phyloP scores from a whole-genome alignment of 306 rosid genomes.

The Prinsepia uniflora region DNA sequence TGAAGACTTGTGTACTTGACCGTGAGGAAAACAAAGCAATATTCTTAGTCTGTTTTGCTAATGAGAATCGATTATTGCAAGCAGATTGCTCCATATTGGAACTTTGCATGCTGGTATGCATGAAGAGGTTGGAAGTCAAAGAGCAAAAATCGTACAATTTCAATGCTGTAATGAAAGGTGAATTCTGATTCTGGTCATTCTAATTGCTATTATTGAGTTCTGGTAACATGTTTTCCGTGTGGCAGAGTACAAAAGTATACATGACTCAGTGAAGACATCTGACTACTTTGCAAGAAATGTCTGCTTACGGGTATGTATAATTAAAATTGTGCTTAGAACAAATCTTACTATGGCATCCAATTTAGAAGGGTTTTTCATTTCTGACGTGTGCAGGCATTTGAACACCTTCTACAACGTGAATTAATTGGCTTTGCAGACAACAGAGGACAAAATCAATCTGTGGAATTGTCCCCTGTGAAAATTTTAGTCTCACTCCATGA shows the following conservation, averaged over 20 bases:
- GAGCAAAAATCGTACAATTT: conserved; percentile 83
- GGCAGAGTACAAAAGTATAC: conserved; percentile 74
- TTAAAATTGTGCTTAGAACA: conserved; percentile 12
- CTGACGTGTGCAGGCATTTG: conserved; percentile 69
- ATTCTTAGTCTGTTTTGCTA: not conserved
- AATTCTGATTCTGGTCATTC: conserved; percentile 21
- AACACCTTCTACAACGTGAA: conserved; percentile 75
- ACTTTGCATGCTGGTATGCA: conserved; percentile 82
- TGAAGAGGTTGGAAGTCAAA: conserved; percentile 84
- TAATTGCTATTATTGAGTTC: conserved; percentile 14
- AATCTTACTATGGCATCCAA: conserved; percentile 5
- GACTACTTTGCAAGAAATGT: conserved; percentile 59
- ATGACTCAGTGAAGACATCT: conserved; percentile 58
- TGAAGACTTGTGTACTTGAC: not conserved
- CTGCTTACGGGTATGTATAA: conserved; percentile 65
- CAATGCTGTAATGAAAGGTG: conserved; percentile 83
- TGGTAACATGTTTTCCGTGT: conserved; percentile 24
- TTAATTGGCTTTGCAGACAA: conserved; percentile 68
- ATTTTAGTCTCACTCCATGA: conserved; percentile 57
- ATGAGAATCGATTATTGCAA: conserved; percentile 2
- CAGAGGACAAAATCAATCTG: conserved; percentile 58
- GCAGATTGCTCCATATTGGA: conserved; percentile 86
- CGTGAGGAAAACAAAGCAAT: not conserved
- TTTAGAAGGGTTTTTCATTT: not conserved
- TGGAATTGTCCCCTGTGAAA: conserved; percentile 74